Evolutionary conservation across 768 basidiomycete genomes (phyloP).

Genomic region (Podaxis mareebaensis): DNA sequence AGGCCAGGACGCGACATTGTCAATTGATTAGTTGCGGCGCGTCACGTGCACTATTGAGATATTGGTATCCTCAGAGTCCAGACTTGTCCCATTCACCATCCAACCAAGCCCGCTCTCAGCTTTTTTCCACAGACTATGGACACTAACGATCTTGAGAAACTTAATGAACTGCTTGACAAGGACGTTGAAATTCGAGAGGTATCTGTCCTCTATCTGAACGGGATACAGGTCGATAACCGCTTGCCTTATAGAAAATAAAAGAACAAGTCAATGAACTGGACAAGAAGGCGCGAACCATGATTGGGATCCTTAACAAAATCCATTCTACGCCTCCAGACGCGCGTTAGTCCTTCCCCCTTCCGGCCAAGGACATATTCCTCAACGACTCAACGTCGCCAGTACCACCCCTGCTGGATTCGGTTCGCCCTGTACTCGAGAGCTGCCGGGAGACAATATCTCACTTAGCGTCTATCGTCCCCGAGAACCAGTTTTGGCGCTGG

Average conservation of each 20-base stretch:
- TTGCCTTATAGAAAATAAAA: constrained; percentile 66
- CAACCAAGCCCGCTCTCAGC: background rate
- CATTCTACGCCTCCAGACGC: constrained; percentile 68
- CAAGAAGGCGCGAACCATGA: constrained; percentile 70
- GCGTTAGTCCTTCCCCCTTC: constrained; percentile 41
- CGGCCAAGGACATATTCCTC: background rate
- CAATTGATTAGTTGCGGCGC: background rate
- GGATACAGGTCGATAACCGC: background rate
- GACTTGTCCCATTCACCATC: background rate
- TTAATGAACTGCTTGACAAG: constrained; percentile 61
- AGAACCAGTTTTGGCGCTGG: constrained; percentile 81
- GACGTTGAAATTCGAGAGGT: constrained; percentile 72
- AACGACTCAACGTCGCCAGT: constrained; percentile 42
- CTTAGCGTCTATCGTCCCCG: constrained; percentile 63
- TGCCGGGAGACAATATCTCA: constrained; percentile 51
- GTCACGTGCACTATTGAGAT: background rate
- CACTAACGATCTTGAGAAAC: constrained; percentile 48
- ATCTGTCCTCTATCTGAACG: constrained; percentile 13
- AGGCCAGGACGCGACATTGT: background rate
- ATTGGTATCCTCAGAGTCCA: background rate
- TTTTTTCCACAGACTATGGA: constrained; percentile 44
- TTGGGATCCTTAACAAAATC: constrained; percentile 76
- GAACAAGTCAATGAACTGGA: constrained; percentile 75
- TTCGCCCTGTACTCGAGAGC: constrained; percentile 54
- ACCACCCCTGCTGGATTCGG: constrained; percentile 54